Conservation (phyloP, 2,329 filamentous ascomycete species). For the Claviceps cyperi region DNA sequence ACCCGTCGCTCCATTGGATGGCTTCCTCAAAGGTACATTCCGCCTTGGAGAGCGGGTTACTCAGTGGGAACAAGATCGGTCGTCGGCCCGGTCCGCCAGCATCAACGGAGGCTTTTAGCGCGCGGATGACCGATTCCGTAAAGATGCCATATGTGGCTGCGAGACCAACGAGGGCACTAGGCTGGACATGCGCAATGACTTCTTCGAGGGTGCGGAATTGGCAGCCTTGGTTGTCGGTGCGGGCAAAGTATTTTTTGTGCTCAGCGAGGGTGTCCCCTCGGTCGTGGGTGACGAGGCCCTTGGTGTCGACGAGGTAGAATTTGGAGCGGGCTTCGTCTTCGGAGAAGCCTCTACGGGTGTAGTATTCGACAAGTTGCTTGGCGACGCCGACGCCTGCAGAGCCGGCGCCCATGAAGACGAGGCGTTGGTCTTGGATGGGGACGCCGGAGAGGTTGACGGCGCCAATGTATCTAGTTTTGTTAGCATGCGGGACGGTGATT, state of each 20-base stretch:
- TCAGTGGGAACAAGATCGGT: slow-evolving; percentile 90
- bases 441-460: slow-evolving; percentile 75
- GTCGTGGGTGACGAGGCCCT: slow-evolving; percentile 85
- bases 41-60: slow-evolving; percentile 90
- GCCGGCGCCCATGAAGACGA: slow-evolving; percentile 92
- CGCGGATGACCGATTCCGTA: slow-evolving; percentile 69
- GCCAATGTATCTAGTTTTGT: slow-evolving; percentile 47
- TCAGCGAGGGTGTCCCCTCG: slow-evolving; percentile 87
- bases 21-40: slow-evolving; percentile 97
- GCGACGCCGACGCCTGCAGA: slow-evolving; percentile 94
- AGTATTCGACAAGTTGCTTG: slow-evolving; percentile 95
- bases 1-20: slow-evolving; percentile 78
- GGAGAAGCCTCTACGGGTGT: slow-evolving; percentile 78
- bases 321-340: slow-evolving; percentile 78
- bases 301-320: slow-evolving; percentile 96
- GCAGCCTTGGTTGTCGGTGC: slow-evolving; percentile 47
- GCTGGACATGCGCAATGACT: slow-evolving; percentile 88
- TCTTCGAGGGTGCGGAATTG: slow-evolving; percentile 73
- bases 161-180: slow-evolving; percentile 85
- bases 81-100: slow-evolving; percentile 53
- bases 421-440: slow-evolving; percentile 75
- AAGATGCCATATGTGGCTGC: slow-evolving; percentile 92
- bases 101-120: slow-evolving; percentile 50
- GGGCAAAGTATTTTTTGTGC: slow-evolving; percentile 65
- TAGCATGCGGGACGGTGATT: slow-evolving; percentile 21